Conservation (phyloP, 768 basidiomycete species). For the Boletellus ananas region DNA sequence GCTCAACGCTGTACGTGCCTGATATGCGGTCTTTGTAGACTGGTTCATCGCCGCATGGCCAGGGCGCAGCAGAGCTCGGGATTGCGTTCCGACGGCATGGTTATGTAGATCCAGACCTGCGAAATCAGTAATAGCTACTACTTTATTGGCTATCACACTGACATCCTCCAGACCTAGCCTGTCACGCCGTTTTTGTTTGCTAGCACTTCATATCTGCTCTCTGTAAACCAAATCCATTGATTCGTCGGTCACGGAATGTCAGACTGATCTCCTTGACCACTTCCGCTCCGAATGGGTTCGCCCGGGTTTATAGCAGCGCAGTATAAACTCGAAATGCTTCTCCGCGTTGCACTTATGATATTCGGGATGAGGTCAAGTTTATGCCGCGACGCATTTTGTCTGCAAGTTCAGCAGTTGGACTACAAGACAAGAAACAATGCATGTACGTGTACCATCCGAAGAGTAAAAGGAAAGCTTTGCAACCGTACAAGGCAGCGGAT, state of each 20-base stretch:
- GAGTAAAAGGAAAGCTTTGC: constrained; percentile 8
- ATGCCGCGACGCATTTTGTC: not conserved
- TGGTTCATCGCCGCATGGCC: constrained; percentile 23
- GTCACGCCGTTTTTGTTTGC: too few relatives aligned
- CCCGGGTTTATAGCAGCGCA: too few relatives aligned
- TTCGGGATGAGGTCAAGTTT: too few relatives aligned
- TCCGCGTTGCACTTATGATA: too few relatives aligned
- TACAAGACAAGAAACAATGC: not conserved
- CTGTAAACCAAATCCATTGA: too few relatives aligned
- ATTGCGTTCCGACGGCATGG: constrained; percentile 20
- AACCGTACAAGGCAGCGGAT: constrained; percentile 3
- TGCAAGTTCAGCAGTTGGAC: not conserved
- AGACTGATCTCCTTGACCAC: too few relatives aligned
- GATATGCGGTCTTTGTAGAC: constrained; percentile 12
- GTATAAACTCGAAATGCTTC: too few relatives aligned
- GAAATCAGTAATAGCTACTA: not conserved
- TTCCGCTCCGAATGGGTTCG: too few relatives aligned
- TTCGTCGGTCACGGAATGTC: too few relatives aligned
- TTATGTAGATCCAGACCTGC: constrained; percentile 12
- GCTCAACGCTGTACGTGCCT: not conserved
- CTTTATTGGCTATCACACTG: not conserved
- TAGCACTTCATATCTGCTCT: too few relatives aligned
- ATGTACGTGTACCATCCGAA: not conserved
- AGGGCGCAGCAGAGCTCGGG: constrained; percentile 1
- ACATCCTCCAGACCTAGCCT: not conserved